phyloP scores from a whole-genome alignment of 148 eudicot species.

The Hydrangea macrophylla region DNA sequence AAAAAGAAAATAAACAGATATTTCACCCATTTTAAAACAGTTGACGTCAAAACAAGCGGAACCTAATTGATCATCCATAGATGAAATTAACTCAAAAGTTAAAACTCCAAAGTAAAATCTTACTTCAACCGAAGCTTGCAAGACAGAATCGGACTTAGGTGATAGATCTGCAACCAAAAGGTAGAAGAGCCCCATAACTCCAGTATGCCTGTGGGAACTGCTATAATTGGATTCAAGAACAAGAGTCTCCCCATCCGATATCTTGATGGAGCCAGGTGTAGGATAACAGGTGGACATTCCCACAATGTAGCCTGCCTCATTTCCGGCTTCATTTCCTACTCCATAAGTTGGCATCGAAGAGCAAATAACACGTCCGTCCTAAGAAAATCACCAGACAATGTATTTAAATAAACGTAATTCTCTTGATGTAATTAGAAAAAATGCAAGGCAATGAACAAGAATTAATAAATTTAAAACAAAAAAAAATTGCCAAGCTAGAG shows the following conservation, averaged over 20 bases:
- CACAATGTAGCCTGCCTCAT: constrained; percentile 86
- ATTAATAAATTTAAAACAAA: too few species aligned
- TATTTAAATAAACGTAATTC: too few species aligned
- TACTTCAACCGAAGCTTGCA: constrained; percentile 19
- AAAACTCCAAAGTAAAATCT: constrained; percentile 10
- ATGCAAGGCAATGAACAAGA: too few species aligned
- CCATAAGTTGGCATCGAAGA: constrained; percentile 74
- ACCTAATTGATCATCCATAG: background rate
- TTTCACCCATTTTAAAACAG: too few species aligned
- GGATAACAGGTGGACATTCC: constrained; percentile 98
- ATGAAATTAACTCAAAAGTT: background rate
- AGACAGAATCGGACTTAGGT: constrained; percentile 15
- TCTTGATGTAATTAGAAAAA: too few species aligned
- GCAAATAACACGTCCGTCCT: constrained; percentile 76
- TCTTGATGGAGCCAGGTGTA: constrained; percentile 54
- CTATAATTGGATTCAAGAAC: constrained; percentile 72
- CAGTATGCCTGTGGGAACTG: constrained; percentile 54
- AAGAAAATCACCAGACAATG: too few species aligned
- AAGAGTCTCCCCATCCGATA: constrained; percentile 71
- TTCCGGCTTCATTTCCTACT: constrained; percentile 62
- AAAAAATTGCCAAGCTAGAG: too few species aligned
- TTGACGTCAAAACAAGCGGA: too few species aligned
- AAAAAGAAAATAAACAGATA: too few species aligned
- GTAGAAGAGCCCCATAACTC: constrained; percentile 96
- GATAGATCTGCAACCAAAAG: constrained; percentile 61